These are phyloP conservation scores for Wallacemonas sp. DNA, from an alignment of 208 protist species.

Conservation along the genomic window DNA sequence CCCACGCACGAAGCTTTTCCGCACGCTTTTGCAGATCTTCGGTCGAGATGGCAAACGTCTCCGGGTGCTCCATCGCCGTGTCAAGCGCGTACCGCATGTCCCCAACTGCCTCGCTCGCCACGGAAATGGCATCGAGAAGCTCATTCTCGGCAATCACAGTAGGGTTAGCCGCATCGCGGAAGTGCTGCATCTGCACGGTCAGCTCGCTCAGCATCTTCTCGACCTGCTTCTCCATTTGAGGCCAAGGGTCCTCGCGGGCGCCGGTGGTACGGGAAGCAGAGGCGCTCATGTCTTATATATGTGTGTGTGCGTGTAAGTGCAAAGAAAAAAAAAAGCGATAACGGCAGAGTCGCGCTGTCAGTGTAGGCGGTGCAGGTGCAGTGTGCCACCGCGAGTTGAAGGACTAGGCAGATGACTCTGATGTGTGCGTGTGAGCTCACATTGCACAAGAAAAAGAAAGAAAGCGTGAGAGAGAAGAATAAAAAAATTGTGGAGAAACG, in stretches of 20 bases:
- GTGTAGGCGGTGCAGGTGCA: no score
- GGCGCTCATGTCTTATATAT: slow-evolving; percentile 1
- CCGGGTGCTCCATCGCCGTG: slow-evolving; percentile 76
- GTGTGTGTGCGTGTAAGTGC: neutral
- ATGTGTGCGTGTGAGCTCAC: no score
- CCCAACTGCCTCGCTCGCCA: slow-evolving; percentile 60
- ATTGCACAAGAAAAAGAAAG: neutral
- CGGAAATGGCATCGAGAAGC: slow-evolving; percentile 62
- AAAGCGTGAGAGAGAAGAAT: slow-evolving; percentile 11
- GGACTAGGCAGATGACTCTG: no score
- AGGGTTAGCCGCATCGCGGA: slow-evolving; percentile 37
- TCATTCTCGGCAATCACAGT: slow-evolving; percentile 76
- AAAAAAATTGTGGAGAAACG: slow-evolving; percentile 5
- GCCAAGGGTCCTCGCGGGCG: slow-evolving; percentile 75
- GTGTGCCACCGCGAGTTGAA: no score
- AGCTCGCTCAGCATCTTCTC: slow-evolving; percentile 69
- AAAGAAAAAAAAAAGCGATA: neutral
- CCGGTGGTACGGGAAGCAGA: slow-evolving; percentile 7
- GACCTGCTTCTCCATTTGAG: slow-evolving; percentile 79
- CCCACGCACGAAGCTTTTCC: slow-evolving; percentile 66
- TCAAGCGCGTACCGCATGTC: slow-evolving; percentile 83
- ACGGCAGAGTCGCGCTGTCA: no score
- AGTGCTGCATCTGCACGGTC: slow-evolving; percentile 54
- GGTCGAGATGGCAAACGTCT: slow-evolving; percentile 68
- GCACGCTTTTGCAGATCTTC: slow-evolving; percentile 70